Evolutionary conservation across 768 basidiomycete species (phyloP).

Genomic region (Hygrocybe coccinea): DNA sequence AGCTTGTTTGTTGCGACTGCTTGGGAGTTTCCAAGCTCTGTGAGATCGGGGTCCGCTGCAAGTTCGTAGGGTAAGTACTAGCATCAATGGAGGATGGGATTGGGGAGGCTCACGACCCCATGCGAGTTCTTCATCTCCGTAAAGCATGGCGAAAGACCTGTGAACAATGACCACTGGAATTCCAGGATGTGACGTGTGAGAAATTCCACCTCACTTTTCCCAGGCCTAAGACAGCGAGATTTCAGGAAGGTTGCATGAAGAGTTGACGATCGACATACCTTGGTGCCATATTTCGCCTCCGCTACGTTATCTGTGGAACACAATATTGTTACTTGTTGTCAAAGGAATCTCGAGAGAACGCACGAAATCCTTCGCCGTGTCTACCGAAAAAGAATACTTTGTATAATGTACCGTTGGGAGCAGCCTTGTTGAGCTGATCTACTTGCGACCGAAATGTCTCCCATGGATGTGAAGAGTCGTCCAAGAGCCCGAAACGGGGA

Average conservation of each 20-base stretch:
- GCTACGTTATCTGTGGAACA: conserved; percentile 59
- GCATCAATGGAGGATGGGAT: not conserved
- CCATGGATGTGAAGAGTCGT: conserved; percentile 49
- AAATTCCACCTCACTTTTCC: conserved; percentile 44
- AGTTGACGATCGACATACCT: conserved; percentile 12
- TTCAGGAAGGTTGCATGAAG: not conserved
- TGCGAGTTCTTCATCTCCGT: conserved; percentile 58
- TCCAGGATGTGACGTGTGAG: not conserved
- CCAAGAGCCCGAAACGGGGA: conserved; percentile 54
- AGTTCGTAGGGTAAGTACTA: not conserved
- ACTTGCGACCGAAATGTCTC: conserved; percentile 38
- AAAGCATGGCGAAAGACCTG: conserved; percentile 59
- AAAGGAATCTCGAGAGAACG: conserved; percentile 19
- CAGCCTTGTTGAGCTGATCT: conserved; percentile 41
- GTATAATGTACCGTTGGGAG: conserved; percentile 39
- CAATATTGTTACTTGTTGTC: not conserved
- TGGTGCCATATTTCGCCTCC: conserved; percentile 50
- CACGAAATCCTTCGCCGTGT: conserved; percentile 73
- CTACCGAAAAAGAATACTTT: conserved; percentile 64
- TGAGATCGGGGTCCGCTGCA: conserved; percentile 63
- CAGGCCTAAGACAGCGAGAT: conserved; percentile 35
- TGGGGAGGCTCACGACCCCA: conserved; percentile 64
- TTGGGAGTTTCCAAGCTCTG: conserved; percentile 51
- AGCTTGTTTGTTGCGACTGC: conserved; percentile 40
- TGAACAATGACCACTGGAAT: not conserved